Base-by-base conservation (phyloP, 208 protist genomes). In the Acanthamoeba royreba region DNA sequence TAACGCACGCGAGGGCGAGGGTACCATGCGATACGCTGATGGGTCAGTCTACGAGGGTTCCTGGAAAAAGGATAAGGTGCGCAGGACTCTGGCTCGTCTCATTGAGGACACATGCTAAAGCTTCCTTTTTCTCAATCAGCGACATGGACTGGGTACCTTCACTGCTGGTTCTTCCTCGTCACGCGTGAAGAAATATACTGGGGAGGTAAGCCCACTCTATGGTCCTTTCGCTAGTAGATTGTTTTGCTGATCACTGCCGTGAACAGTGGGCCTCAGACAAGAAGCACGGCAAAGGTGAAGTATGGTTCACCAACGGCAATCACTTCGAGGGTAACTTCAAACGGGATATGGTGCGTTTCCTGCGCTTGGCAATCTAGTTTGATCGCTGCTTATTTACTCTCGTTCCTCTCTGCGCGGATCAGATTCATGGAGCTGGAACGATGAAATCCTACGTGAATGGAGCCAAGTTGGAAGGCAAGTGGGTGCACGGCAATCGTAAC, bases 251-350 rank as follows among this genome's bases (percentile, higher is more conserved):
- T 38, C 7, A 38, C 13, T 55, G 49, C 49, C 13, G 13, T 25
- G 19, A 25, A 22, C 35, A 86, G 77, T 86, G 77, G 77, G 42
- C 42, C 42, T 58, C 9, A 28, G 77, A 55, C 77, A 86, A 86
- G 46, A 86, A 86, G 77, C 31, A 86, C 25, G 77, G 77, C 45
- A 47, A 86, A n/a, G 77, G 77, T 45, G 77, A 58, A 31, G 55
- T 86, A 7, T 86, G 46, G 42, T 86, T 86, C 77, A 86, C 42
- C 77, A 86, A 86, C 77, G 77, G 77, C 42, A 86, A 86, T 45
- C 42, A 86, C 8, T 55, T 55, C 46, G 77, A 86, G 77, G 77
- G 77, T 45, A 86, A 28, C 5, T 86, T 86, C 77, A 86, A 86
- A 45, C 47, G 55, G 46, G 77, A 86, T 40, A 38, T 86, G 7